Base-by-base conservation (phyloP, 441 rosid genomes). In the Aleurites moluccanus region DNA sequence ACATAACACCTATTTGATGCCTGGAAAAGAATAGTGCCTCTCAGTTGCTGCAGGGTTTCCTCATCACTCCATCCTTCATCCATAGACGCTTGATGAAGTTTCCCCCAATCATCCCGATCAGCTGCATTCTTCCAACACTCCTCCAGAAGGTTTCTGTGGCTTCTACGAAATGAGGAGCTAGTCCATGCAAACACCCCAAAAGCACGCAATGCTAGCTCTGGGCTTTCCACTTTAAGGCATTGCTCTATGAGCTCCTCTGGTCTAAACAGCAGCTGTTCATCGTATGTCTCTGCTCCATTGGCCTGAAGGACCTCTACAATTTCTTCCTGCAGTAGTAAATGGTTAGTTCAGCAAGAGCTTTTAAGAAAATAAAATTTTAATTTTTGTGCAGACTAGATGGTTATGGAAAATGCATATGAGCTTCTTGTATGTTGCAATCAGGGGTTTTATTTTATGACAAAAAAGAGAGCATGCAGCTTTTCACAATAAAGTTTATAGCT, bases 181-280 rank as follows among this genome's bases (percentile, higher is more conserved):
- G 96, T 91, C 90, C 96, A 92, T 72, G 97, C 94, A 80, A 96
- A 96, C 76, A 91, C 91, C 65, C 92, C 94, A 38, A 96, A 96
- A 50, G 90, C 89, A 30, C 69, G 88, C 85, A 83, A 69, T n/a
- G 90, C 84, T 55, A 89, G 88, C 80, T 85, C 89, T 20, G 75
- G 83, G 20, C 80, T 85, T 50, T 80, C 86, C 38, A 86, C 80
- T 74, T 80, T 63, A 16, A 96, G 87, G 83, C 99, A 96, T 49
- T 87, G 80, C 68, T 85, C 86, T 55, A 92, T 79, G 73, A 96
- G 94, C 82, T 90, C 93, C 71, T 90, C 94, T 3, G 98, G 94
- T 25, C 80, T 87, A 25, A 87, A 81, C 38, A 92, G 92, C 61
- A 70, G 77, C 72, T 75, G 81, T 70, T 64, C 84, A 14, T 79